A percentile compares a stretch with the other conserved stretches of the same genome.
Conservation (phyloP, 768 basidiomycete species). For the Collybiopsis luxurians region DNA sequence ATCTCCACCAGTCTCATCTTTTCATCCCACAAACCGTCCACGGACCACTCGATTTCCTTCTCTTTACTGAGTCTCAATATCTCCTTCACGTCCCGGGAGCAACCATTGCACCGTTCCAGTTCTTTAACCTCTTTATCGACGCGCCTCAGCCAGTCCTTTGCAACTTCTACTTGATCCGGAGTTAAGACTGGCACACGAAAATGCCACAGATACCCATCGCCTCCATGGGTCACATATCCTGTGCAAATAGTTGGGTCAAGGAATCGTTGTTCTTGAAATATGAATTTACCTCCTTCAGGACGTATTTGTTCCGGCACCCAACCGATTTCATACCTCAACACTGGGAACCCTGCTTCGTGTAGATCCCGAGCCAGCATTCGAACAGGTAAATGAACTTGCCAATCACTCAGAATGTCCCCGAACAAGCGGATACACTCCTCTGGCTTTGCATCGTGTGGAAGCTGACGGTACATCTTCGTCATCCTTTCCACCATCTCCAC, state of each 20-base stretch:
- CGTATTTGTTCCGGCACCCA: slow-evolving; percentile 66
- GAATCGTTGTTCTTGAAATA: not conserved
- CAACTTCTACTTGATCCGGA: slow-evolving; percentile 41
- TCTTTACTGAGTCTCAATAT: slow-evolving; percentile 52
- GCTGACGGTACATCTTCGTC: slow-evolving; percentile 37
- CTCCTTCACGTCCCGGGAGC: slow-evolving; percentile 29
- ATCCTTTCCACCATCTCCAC: slow-evolving; percentile 42
- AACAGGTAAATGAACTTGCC: slow-evolving; percentile 68
- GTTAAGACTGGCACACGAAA: slow-evolving; percentile 50
- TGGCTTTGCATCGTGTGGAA: slow-evolving; percentile 36
- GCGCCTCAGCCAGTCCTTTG: slow-evolving; percentile 53
- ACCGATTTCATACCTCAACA: slow-evolving; percentile 64
- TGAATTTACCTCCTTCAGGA: slow-evolving; percentile 41
- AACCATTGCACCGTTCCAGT: slow-evolving; percentile 33
- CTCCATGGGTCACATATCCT: slow-evolving; percentile 73
- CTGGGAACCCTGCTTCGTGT: slow-evolving; percentile 52
- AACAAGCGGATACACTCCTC: slow-evolving; percentile 46
- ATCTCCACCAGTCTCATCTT: slow-evolving; percentile 32
- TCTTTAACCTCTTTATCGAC: slow-evolving; percentile 42
- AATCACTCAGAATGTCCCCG: slow-evolving; percentile 59
- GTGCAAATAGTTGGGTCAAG: not conserved
- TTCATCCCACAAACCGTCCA: slow-evolving; percentile 53
- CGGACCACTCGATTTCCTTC: slow-evolving; percentile 49
- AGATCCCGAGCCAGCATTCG: slow-evolving; percentile 63
- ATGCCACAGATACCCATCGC: slow-evolving; percentile 63